Conservation (phyloP, 2,329 filamentous ascomycete genomes). For the Fusarium sterilihyphosum region DNA sequence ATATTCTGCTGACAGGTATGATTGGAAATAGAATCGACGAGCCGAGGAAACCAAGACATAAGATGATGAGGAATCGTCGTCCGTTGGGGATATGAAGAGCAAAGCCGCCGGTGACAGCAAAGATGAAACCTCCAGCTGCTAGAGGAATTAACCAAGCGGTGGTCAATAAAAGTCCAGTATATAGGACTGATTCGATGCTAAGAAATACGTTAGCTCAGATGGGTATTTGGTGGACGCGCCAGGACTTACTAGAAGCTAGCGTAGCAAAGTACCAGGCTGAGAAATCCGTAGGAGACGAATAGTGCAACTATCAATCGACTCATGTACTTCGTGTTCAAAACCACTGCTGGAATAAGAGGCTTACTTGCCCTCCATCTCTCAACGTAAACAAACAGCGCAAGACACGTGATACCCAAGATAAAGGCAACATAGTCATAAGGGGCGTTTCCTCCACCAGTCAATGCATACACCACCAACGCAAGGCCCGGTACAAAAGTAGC, state of each 20-base stretch:
- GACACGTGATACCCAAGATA: slow-evolving; percentile 67
- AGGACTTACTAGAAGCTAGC: slow-evolving; percentile 69
- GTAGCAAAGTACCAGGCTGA: slow-evolving; percentile 77
- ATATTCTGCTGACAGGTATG: slow-evolving; percentile 61
- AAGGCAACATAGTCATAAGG: slow-evolving; percentile 71
- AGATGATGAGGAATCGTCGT: slow-evolving; percentile 69
- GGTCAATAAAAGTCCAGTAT: slow-evolving; percentile 67
- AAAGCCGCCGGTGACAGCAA: slow-evolving; percentile 71
- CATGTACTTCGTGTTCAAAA: slow-evolving; percentile 78
- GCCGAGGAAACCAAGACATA: slow-evolving; percentile 67
- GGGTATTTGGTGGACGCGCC: rapidly evolving
- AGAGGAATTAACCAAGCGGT: slow-evolving; percentile 77
- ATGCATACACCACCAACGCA: slow-evolving; percentile 76
- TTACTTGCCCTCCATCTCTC: slow-evolving; percentile 75
- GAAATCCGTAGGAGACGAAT: slow-evolving; percentile 73
- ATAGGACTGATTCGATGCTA: slow-evolving; percentile 69
- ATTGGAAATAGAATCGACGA: slow-evolving; percentile 71
- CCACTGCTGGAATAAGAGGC: slow-evolving; percentile 74
- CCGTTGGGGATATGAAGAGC: slow-evolving; percentile 74
- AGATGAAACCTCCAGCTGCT: slow-evolving; percentile 72
- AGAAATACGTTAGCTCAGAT: neutral
- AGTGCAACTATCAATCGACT: slow-evolving; percentile 68
- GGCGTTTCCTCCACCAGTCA: slow-evolving; percentile 78
- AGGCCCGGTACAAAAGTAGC: slow-evolving; percentile 71
- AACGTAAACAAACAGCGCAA: slow-evolving; percentile 72